Evolutionary conservation across 139 green algal species (phyloP), one percentile per base, ranked within the genome.

Genomic region (Chlamydomonas sp.): DNA sequence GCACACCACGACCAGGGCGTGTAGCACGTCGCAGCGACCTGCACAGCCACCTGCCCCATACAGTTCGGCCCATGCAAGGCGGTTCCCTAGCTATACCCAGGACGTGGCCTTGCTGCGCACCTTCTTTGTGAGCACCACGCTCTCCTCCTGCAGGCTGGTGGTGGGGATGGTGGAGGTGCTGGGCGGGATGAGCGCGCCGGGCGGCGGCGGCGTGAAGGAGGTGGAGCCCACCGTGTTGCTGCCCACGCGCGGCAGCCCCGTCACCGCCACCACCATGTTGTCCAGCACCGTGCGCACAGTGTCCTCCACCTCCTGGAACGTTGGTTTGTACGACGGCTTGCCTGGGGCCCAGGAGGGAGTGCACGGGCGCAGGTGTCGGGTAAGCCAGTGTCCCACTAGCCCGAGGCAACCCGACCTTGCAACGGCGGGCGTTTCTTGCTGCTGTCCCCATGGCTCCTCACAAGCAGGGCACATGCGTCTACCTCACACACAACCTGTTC

Each of bases 231-330:
- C 74, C 0, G 78, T 85, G 80, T 86, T 90, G 61, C 79, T 91
- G 8, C 91, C 91, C 15, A 96, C 88, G 4, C 89, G 82, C 2
- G 94, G 94, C 63, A 96, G 88, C 15, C 93, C 94, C 2, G 80
- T 58, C 9, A 93, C 91, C 49, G 92, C 81, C 17, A 88, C 7
- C 18, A 95, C 91, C 73, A 89, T 86, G 58, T 86, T 86, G 73
- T 95, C 92, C 68, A 95, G 80, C n/a, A 92, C 86, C 5, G 71
- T 64, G 8, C 89, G 86, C 63, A 93, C 91, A 2, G 91, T 82
- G 59, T 94, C 91, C 85, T 95, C 91, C 14, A 93, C 90, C 73
- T 95, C 90, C 4, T 88, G 68, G 69, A 97, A 96, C 0, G 85
- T 90, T 9, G 95, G 95, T 57, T 86, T 78, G 90, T 94, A 96